phyloP scores from a whole-genome alignment of 2,329 filamentous ascomycete species.

The Penicillium corylophilum region DNA sequence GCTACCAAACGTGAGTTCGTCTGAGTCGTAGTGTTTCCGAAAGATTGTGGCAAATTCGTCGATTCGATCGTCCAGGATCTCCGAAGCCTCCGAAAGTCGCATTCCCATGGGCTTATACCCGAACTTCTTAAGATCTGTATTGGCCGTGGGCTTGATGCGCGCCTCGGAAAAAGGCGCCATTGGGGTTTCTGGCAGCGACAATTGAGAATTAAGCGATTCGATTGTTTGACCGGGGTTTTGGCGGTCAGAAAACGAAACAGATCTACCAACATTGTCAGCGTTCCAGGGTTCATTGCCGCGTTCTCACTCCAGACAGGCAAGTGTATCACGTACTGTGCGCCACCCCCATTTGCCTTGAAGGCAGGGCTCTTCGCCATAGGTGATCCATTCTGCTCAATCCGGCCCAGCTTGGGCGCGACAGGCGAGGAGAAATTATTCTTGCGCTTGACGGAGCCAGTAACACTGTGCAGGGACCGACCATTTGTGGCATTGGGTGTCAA shows the following conservation, averaged over 20 bases:
- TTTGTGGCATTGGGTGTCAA: constrained; percentile 64
- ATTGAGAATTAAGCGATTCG: constrained; percentile 78
- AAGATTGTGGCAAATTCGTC: constrained; percentile 79
- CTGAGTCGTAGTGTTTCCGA: constrained; percentile 70
- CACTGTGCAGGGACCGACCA: constrained; percentile 29
- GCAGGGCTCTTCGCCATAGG: constrained; percentile 46
- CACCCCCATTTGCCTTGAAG: constrained; percentile 32
- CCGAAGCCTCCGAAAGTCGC: constrained; percentile 88
- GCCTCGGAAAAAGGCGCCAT: constrained; percentile 70
- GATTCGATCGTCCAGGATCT: constrained; percentile 92
- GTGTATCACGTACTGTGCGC: constrained; percentile 37
- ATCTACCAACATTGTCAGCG: constrained; percentile 36
- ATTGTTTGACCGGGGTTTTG: constrained; percentile 76
- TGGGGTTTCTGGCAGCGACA: constrained; percentile 66
- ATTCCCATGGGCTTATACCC: constrained; percentile 90
- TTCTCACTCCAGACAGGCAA: neutral
- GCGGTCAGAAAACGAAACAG: constrained; percentile 72
- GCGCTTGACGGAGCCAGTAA: constrained; percentile 52
- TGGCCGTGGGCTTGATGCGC: constrained; percentile 79
- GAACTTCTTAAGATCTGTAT: constrained; percentile 87
- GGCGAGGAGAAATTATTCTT: constrained; percentile 53
- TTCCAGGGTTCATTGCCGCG: neutral
- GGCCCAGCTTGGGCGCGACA: constrained; percentile 41
- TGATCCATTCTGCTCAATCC: constrained; percentile 51
- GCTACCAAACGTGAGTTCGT: constrained; percentile 80